Evolutionary conservation across 1,139 yeast genomes (phyloP).

Genomic region (Magnusiomyces sp.): DNA sequence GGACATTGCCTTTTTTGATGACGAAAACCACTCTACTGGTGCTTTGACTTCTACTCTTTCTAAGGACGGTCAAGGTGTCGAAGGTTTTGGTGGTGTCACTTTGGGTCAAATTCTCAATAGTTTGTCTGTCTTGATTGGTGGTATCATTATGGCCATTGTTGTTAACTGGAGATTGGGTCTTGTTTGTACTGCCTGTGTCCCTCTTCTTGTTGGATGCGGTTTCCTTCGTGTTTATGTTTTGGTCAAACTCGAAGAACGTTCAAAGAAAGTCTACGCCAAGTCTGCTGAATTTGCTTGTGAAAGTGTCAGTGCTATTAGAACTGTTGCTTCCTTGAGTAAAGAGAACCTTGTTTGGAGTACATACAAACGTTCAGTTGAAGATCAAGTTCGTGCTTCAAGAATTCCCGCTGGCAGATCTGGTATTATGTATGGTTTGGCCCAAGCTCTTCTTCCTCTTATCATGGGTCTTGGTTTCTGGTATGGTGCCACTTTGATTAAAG

Average conservation of each 20-base stretch:
- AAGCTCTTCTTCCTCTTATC: slow-evolving; percentile 33
- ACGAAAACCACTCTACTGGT: slow-evolving; percentile 53
- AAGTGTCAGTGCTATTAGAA: slow-evolving; percentile 31
- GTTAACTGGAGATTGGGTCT: slow-evolving; percentile 56
- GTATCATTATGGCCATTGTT: slow-evolving; percentile 67
- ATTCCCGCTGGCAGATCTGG: slow-evolving; percentile 26
- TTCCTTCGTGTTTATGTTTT: slow-evolving; percentile 71
- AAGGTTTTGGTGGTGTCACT: slow-evolving; percentile 80
- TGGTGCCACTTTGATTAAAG: slow-evolving; percentile 30
- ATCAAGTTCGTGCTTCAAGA: slow-evolving; percentile 28
- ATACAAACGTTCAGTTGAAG: slow-evolving; percentile 25
- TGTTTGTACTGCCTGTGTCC: slow-evolving; percentile 54
- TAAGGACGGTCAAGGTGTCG: slow-evolving; percentile 77
- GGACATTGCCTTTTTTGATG: slow-evolving; percentile 81
- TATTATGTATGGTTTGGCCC: slow-evolving; percentile 29
- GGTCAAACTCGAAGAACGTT: slow-evolving; percentile 54
- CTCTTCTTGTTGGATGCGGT: slow-evolving; percentile 65
- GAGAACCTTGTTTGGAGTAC: slow-evolving; percentile 29
- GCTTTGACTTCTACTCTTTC: slow-evolving; percentile 75
- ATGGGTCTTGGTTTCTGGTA: slow-evolving; percentile 37
- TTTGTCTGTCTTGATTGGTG: slow-evolving; percentile 59
- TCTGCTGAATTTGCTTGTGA: slow-evolving; percentile 35
- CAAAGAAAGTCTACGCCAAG: slow-evolving; percentile 32
- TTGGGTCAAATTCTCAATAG: slow-evolving; percentile 72
- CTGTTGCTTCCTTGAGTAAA: slow-evolving; percentile 33